A percentile compares a stretch with the other conserved stretches of the same genome.
Evolutionary conservation across 2,329 filamentous ascomycete species (phyloP).

Genomic region (Saccharata proteae): DNA sequence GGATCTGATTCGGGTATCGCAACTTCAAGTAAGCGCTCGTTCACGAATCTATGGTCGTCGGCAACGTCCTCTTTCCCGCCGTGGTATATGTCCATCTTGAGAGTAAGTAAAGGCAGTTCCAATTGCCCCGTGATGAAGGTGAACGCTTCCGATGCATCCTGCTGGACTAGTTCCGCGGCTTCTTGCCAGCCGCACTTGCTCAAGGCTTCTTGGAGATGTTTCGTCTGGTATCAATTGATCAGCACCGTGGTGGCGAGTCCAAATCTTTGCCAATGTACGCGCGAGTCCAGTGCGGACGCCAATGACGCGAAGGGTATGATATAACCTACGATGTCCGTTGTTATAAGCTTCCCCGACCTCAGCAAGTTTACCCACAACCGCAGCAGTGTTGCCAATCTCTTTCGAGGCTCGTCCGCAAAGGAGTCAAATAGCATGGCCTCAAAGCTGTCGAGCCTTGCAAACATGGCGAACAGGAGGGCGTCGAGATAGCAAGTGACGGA

Average conservation of each 20-base stretch:
- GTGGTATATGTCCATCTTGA: slow-evolving; percentile 93
- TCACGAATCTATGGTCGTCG: slow-evolving; percentile 90
- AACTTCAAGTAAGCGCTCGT: slow-evolving; percentile 80
- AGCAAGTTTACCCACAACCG: slow-evolving; percentile 91
- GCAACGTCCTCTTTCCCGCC: slow-evolving; percentile 70
- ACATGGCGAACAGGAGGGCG: slow-evolving; percentile 88
- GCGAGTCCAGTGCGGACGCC: not conserved
- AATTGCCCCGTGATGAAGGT: slow-evolving; percentile 86
- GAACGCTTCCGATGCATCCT: slow-evolving; percentile 93
- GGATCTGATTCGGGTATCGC: slow-evolving; percentile 70
- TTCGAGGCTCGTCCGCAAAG: slow-evolving; percentile 59
- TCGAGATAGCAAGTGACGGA: slow-evolving; percentile 93
- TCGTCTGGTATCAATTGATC: slow-evolving; percentile 45
- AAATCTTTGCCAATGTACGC: no score
- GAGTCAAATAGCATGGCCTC: slow-evolving; percentile 81
- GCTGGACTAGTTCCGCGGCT: slow-evolving; percentile 64
- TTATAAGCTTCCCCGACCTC: slow-evolving; percentile 72
- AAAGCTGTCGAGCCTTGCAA: slow-evolving; percentile 77
- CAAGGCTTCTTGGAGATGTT: slow-evolving; percentile 69
- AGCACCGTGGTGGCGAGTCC: not conserved
- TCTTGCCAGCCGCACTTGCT: slow-evolving; percentile 83
- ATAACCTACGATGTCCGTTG: slow-evolving; percentile 64
- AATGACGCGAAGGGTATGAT: not conserved
- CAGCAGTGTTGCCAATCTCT: slow-evolving; percentile 63
- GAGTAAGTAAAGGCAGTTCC: slow-evolving; percentile 71